Evolutionary conservation across 2,329 filamentous ascomycete species (phyloP), one percentile per base, ranked within the genome.

Genomic region (Zalaria obscura): DNA sequence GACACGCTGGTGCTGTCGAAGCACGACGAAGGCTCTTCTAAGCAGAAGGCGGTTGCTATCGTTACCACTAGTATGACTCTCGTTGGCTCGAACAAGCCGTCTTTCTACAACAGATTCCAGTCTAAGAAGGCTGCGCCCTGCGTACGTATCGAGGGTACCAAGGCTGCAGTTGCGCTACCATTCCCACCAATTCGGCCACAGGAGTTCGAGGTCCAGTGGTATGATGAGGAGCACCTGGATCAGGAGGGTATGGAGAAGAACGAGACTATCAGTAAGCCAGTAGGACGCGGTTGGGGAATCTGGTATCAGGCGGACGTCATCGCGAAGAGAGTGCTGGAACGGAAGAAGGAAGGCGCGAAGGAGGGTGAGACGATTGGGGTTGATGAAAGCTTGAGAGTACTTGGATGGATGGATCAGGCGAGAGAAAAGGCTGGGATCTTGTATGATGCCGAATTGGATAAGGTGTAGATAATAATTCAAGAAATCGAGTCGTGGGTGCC

Each of bases 291-390:
- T 29, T 56, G 53, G 53, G 53, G 53, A 5, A 47, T 56, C 25
- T 55, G 53, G 52, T 56, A 55, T 40, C 53, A 56, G 45, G 53
- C 53, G 27, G 53, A 56, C 45, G 47, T 55, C 25, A 52, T 56
- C 33, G 53, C 52, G 36, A 36, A 44, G n/a, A 8, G 31, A 33
- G 8, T 33, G 31, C n/a, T 33, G 31, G 31, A 33, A 6, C 8
- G 37, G 27, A 26, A 39, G 27, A 37, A n/a, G 25, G 5, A 11
- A 18, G 4, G 27, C 10, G 18, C 18, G 10, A 27, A 40, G 28
- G 28, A 40, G 7, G 34, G 47, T 25, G 33, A 40, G 27, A 45
- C 47, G 26, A 52, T 53, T 40, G 50, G 46, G 5, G 45, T 40
- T 25, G 45, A 51, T 29, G 50, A 50, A 35, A 48, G 43, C 40